Conservation (phyloP, 768 basidiomycete genomes). For the Boletus eberwhitei region DNA sequence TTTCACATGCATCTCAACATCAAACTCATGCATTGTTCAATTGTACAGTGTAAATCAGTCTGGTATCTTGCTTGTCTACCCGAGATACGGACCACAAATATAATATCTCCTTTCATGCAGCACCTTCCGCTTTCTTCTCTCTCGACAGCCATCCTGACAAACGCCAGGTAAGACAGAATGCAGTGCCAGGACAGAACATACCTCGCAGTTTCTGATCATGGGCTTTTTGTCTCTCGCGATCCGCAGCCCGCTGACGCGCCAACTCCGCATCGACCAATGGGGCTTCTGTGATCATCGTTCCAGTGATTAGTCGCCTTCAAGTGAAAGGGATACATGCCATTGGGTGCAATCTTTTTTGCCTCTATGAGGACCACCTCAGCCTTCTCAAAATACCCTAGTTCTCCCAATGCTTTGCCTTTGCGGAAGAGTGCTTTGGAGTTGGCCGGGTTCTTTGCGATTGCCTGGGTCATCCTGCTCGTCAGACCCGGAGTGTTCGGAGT, state of each 20-base stretch:
- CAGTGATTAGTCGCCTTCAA: neutral
- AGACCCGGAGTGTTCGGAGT: neutral
- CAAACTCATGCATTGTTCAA: neutral
- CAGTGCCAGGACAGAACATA: conserved; percentile 19
- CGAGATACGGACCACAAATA: neutral
- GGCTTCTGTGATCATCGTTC: conserved; percentile 42
- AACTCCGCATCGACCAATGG: conserved; percentile 63
- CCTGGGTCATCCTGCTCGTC: conserved; percentile 39
- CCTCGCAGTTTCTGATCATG: conserved; percentile 77
- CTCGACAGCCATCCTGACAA: conserved; percentile 32
- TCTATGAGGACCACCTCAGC: conserved; percentile 64
- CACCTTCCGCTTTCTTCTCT: conserved; percentile 25
- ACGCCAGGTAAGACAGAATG: conserved; percentile 2
- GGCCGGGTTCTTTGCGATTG: conserved; percentile 66
- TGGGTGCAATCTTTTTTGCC: conserved; percentile 57
- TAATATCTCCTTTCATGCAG: conserved; percentile 1
- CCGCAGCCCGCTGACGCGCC: conserved; percentile 52
- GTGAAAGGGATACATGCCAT: conserved; percentile 38
- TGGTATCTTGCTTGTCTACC: conserved; percentile 20
- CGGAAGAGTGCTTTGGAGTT: conserved; percentile 81
- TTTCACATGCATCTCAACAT: conserved; percentile 9
- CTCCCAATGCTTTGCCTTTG: conserved; percentile 76
- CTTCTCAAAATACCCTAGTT: conserved; percentile 73
- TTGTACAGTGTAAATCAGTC: conserved; percentile 4
- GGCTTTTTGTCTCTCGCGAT: conserved; percentile 62